phyloP scores from a whole-genome alignment of 176 grass and related monocot genomes.

The Typha latifolia region DNA sequence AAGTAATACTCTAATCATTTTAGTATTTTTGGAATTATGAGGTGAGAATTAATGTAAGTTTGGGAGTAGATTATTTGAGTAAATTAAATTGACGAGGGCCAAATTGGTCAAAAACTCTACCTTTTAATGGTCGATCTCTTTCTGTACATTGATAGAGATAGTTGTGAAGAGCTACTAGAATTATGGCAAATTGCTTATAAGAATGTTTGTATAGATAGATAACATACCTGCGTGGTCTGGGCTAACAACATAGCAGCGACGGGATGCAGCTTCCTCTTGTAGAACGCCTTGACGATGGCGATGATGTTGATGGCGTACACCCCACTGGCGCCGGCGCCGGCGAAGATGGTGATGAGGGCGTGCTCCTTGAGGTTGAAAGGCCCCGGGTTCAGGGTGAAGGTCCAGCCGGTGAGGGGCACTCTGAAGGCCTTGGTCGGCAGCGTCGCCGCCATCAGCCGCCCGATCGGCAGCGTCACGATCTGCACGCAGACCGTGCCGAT shows the following conservation, averaged over 20 bases:
- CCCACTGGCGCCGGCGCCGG: constrained; percentile 26
- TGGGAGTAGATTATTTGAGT: too few species aligned
- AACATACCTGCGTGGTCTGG: constrained; percentile 29
- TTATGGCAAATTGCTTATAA: too few species aligned
- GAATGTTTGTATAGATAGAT: too few species aligned
- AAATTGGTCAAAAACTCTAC: too few species aligned
- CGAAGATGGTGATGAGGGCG: constrained; percentile 62
- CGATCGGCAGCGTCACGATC: constrained; percentile 50
- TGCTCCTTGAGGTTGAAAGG: constrained; percentile 75
- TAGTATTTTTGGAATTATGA: too few species aligned
- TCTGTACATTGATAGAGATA: too few species aligned
- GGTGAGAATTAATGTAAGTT: too few species aligned
- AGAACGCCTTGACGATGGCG: constrained; percentile 76
- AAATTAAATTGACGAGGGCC: too few species aligned
- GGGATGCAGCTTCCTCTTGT: constrained; percentile 45
- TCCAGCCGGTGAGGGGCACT: constrained; percentile 23
- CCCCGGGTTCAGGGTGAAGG: constrained; percentile 54
- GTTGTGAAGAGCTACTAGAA: too few species aligned
- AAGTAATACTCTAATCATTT: too few species aligned
- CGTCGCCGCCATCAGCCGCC: constrained; percentile 44
- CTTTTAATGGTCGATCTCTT: too few species aligned
- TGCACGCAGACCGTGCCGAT: constrained; percentile 52
- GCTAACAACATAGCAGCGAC: constrained; percentile 48
- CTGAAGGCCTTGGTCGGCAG: constrained; percentile 20
- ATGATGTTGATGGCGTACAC: constrained; percentile 74